Evolutionary conservation across 108 stramenopile genomes (phyloP).

Genomic region (Cylindrotheca fusiformis): DNA sequence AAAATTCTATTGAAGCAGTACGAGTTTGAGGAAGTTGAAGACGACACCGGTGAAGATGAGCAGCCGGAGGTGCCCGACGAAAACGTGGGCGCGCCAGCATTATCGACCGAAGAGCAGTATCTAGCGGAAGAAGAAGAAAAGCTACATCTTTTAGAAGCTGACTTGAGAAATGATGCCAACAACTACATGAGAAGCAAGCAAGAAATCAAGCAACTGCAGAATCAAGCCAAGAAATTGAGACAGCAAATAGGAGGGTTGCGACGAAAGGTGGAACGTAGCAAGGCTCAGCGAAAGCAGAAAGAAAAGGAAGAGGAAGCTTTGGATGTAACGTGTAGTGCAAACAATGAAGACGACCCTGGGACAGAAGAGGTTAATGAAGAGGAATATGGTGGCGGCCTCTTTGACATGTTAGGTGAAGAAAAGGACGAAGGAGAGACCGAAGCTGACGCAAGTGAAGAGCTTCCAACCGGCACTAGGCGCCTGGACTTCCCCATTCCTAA

Average conservation of each 20-base stretch:
- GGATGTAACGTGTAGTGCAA: conserved; percentile 6
- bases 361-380: conserved; percentile 9
- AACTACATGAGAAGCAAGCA: conserved; percentile 76
- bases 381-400: background rate
- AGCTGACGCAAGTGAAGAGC: background rate
- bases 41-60: background rate
- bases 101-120: conserved; percentile 11
- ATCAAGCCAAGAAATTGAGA: conserved; percentile 40
- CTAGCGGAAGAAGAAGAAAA: conserved; percentile 29
- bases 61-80: background rate
- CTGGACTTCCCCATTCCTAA: conserved; percentile 42
- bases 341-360: background rate
- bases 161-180: conserved; percentile 63
- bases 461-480: background rate
- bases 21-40: background rate
- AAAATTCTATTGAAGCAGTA: background rate
- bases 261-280: conserved; percentile 39
- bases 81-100: conserved; percentile 1
- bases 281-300: conserved; percentile 25
- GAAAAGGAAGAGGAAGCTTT: conserved; percentile 12
- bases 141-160: conserved; percentile 41
- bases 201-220: conserved; percentile 59
- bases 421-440: background rate
- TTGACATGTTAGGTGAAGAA: conserved; percentile 7
- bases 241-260: conserved; percentile 36